Base-by-base conservation (phyloP, 257 asterid genomes). In the Mitragyna speciosa region DNA sequence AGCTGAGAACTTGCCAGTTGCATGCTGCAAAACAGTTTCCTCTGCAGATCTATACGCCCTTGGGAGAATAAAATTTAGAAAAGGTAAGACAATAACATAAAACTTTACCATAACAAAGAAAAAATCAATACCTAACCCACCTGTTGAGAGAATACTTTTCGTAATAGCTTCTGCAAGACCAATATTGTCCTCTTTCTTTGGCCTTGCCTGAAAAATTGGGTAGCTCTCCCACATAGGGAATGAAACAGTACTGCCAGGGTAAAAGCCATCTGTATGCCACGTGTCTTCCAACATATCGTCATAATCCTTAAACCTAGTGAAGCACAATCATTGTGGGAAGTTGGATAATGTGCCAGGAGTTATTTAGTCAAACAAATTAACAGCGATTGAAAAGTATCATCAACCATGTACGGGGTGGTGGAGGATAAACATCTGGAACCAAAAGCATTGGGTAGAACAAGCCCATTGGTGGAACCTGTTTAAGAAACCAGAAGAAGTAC, bases 381-480 rank as follows among this genome's bases (percentile, higher is more conserved):
- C 39, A 24, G 58, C 75, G 65, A 83, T 12, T 14, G 47, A 65
- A 28, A 54, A 79, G 58, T 28, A 77, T 56, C 76, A 84, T 89
- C 80, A 78, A 95, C 98, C 98, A 95, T 68, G 92, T 84, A 59
- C 91, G 88, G 1, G 97, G 97, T 75, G 99, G 97, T 56, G 97
- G 95, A 84, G 98, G 98, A 86, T 93, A 92, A 81, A 92, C 95
- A 83, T 93, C 99, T 73, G 98, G 97, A 82, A 89, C 97, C 88
- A 95, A 89, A 84, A 93, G 96, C 82, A 70, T 86, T 43, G 98
- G 99, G 83, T 91, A 93, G 87, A 96, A 95, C 88, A 95, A 89
- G 82, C 99, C 98, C 99, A 95, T 95, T 17, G 98, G 99, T 66
- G 99, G 98, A 80, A 95, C 99, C 99, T 93, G 87, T 80, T 83